These are phyloP conservation scores for Colletotrichum sp. DNA, from an alignment of 2,329 filamentous ascomycete genomes.

Conservation along the genomic window DNA sequence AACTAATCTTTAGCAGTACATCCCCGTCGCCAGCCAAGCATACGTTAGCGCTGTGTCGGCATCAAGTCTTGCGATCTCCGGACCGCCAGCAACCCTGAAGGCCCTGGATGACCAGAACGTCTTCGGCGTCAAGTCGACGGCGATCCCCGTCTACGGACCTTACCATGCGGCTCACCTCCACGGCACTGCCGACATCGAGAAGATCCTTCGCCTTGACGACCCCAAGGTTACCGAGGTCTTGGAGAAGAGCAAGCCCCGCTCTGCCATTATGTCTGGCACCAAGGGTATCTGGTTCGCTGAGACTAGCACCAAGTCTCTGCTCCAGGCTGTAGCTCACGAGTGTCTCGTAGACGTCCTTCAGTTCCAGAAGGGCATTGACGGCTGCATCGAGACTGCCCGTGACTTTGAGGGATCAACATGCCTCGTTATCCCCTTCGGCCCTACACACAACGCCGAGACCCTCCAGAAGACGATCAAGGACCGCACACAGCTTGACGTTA, in stretches of 20 bases:
- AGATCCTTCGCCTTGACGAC: conserved; percentile 50
- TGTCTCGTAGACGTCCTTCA: conserved; percentile 55
- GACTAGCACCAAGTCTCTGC: conserved; percentile 44
- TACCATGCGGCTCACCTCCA: conserved; percentile 64
- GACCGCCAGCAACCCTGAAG: conserved; percentile 55
- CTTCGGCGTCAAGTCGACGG: conserved; percentile 46
- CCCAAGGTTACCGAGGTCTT: conserved; percentile 42
- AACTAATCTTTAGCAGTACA: conserved; percentile 33
- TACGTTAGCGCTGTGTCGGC: conserved; percentile 60
- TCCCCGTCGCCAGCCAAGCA: conserved; percentile 48
- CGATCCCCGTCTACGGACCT: conserved; percentile 60
- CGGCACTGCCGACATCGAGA: conserved; percentile 44
- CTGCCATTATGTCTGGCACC: conserved; percentile 56
- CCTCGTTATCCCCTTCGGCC: conserved; percentile 55
- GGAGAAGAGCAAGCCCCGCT: conserved; percentile 46
- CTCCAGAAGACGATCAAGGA: conserved; percentile 47
- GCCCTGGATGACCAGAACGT: conserved; percentile 44
- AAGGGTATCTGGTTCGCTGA: conserved; percentile 48
- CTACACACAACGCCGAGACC: conserved; percentile 53
- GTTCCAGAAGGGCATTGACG: conserved; percentile 53
- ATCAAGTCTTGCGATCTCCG: conserved; percentile 57
- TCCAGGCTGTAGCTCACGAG: conserved; percentile 49
- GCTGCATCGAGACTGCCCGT: conserved; percentile 48
- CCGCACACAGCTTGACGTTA: conserved; percentile 47
- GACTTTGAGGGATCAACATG: conserved; percentile 43